Conservation (phyloP, 2,329 filamentous ascomycete genomes). For the Escovopsis sp. region DNA sequence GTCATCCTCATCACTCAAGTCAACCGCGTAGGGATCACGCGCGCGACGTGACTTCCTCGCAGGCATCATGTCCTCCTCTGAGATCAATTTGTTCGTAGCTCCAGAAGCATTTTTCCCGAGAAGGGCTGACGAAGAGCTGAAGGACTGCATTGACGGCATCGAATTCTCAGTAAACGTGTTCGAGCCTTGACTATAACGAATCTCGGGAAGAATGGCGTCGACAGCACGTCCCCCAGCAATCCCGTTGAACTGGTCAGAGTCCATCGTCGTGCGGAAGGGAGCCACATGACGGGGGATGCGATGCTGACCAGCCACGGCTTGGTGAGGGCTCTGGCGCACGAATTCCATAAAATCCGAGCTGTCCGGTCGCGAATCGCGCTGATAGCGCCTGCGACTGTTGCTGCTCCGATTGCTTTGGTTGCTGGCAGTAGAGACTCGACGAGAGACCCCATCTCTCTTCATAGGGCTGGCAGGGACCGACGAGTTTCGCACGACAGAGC, state of each 20-base stretch:
- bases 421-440: slow-evolving; percentile 23
- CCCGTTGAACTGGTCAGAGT: slow-evolving; percentile 59
- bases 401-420: slow-evolving; percentile 25
- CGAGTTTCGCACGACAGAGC: slow-evolving; percentile 21
- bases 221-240: slow-evolving; percentile 41
- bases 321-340: slow-evolving; percentile 72
- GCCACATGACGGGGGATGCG: slow-evolving; percentile 73
- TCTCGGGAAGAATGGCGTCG: slow-evolving; percentile 41
- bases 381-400: slow-evolving; percentile 31
- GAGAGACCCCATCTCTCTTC: slow-evolving; percentile 24
- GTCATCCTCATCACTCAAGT: slow-evolving; percentile 57
- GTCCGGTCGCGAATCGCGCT: slow-evolving; percentile 50
- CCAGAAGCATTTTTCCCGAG: slow-evolving; percentile 28
- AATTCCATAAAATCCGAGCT: slow-evolving; percentile 91
- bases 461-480: slow-evolving; percentile 16
- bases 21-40: slow-evolving; percentile 87
- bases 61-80: slow-evolving; percentile 43
- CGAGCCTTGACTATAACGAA: slow-evolving; percentile 42
- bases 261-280: slow-evolving; percentile 72
- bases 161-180: slow-evolving; percentile 44
- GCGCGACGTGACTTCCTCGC: slow-evolving; percentile 63
- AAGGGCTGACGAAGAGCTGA: slow-evolving; percentile 64
- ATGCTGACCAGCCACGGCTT: slow-evolving; percentile 43
- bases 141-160: slow-evolving; percentile 42
- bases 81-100: slow-evolving; percentile 23